Base-by-base conservation (phyloP, 441 rosid species). In the Gossypium gossypioides region DNA sequence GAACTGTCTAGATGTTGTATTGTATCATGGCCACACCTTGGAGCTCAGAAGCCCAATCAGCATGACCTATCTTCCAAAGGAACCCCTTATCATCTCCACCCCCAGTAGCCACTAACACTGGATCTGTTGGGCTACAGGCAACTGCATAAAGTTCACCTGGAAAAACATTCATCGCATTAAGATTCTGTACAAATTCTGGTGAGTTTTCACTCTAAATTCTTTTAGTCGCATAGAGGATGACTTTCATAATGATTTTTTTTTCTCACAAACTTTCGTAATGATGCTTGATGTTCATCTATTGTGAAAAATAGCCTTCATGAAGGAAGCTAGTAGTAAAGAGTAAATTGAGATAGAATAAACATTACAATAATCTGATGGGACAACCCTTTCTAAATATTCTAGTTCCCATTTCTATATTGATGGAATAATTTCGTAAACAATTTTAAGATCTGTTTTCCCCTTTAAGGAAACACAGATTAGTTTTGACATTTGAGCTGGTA, bases 31-130 rank as follows among this genome's bases (percentile, higher is more conserved):
- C 7, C 56, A 37, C 76, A 83, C 96, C 96, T 59, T 62, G 76
- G 61, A 94, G 89, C 80, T 90, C 92, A 61, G 85, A 81, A 58
- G 88, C 89, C 95, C 95, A 91, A 76, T 94, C 98, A 67, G 93
- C 96, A 59, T 42, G 89, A 40, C 94, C 96, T 56, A 91, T 86
- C 77, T 77, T 90, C 93, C 96, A 93, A 34, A 93, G 86, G 79
- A 88, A 90, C n/a, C 84, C 91, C 80, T 69, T 88, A 61, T 93
- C 95, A 79, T 93, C 98, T 60, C 91, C 90, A 66, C 97, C 96
- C 16, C 98, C 97, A 68, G 96, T 91, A 67, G 96, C 98, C 77
- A 91, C 98, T 69, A 88, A 81, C 15, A 78, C 79, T 24, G 96
- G 83, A 76, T 91, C 93, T 27, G 86, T 82, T 54, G 97, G 92